A percentile compares a stretch with the other conserved stretches of the same genome.
phyloP scores from a whole-genome alignment of 495 filamentous ascomycete species.

The Oidiodendron maius region DNA sequence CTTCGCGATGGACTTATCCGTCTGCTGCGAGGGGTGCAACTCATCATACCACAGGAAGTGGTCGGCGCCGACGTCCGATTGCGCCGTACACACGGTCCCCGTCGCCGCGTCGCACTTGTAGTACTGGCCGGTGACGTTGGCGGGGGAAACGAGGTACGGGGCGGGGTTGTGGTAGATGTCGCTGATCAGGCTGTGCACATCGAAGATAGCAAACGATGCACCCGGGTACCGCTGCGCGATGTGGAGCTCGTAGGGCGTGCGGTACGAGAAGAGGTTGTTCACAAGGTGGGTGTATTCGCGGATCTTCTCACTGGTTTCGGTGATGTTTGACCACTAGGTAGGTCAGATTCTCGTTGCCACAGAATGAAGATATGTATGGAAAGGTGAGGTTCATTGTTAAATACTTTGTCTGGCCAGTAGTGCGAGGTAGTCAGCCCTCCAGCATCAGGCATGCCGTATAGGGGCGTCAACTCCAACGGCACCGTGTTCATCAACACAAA shows the following conservation, averaged over 20 bases:
- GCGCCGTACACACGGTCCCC: conserved; percentile 21
- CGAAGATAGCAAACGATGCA: conserved; percentile 55
- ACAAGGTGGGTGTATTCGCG: conserved; percentile 50
- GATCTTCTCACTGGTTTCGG: conserved; percentile 53
- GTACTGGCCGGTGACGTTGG: conserved; percentile 54
- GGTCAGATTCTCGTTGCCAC: too few species aligned
- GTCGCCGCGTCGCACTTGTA: conserved; percentile 40
- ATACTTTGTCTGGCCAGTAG: conserved; percentile 54
- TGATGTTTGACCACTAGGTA: conserved; percentile 40
- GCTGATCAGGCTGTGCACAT: conserved; percentile 55
- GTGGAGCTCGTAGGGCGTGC: conserved; percentile 47
- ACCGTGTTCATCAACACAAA: conserved; percentile 64
- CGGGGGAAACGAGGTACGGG: conserved; percentile 45
- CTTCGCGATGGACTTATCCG: conserved; percentile 46
- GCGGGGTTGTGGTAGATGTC: conserved; percentile 57
- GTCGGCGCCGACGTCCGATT: conserved; percentile 14
- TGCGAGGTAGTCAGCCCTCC: conserved; percentile 44
- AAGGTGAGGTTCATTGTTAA: background rate
- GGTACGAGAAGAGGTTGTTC: conserved; percentile 58
- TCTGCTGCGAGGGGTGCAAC: conserved; percentile 60
- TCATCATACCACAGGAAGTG: conserved; percentile 53
- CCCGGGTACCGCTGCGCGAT: conserved; percentile 51
- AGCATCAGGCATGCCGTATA: conserved; percentile 46
- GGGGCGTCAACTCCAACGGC: conserved; percentile 55
- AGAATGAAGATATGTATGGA: background rate